phyloP scores from a whole-genome alignment of 2,329 filamentous ascomycete genomes.

The Cucurbitaria berberidis region DNA sequence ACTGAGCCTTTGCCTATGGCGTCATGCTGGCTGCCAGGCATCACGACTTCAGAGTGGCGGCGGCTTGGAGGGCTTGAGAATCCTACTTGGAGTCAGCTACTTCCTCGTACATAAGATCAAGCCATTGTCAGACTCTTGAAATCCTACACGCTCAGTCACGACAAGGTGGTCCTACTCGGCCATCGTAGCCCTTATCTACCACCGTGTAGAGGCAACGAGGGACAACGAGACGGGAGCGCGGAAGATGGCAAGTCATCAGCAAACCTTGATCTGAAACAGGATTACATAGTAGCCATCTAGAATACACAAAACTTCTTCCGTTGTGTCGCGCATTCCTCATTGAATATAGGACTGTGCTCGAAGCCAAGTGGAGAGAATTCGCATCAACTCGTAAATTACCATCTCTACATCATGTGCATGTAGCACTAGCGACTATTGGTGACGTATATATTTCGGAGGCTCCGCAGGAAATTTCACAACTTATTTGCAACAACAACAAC shows the following conservation, averaged over 20 bases:
- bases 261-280: conserved; percentile 31
- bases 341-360: no score
- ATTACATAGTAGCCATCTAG: neutral
- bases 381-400: neutral
- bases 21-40: no score
- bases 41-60: neutral
- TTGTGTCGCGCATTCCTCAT: no score
- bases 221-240: conserved; percentile 19
- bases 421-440: conserved; percentile 24
- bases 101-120: conserved; percentile 15
- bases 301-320: no score
- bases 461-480: conserved; percentile 8
- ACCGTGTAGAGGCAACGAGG: conserved; percentile 30
- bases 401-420: conserved; percentile 19
- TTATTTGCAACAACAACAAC: no score
- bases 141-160: conserved; percentile 36
- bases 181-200: conserved; percentile 31
- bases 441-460: conserved; percentile 25
- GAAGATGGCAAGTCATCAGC: conserved; percentile 40
- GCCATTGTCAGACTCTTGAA: conserved; percentile 30
- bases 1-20: conserved; percentile 13
- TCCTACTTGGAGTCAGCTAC: neutral
- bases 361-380: neutral
- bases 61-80: neutral
- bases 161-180: conserved; percentile 33